These are phyloP conservation scores for Coemansia sp. DNA, from an alignment of 192 early-diverging fungal species.

Conservation along the genomic window DNA sequence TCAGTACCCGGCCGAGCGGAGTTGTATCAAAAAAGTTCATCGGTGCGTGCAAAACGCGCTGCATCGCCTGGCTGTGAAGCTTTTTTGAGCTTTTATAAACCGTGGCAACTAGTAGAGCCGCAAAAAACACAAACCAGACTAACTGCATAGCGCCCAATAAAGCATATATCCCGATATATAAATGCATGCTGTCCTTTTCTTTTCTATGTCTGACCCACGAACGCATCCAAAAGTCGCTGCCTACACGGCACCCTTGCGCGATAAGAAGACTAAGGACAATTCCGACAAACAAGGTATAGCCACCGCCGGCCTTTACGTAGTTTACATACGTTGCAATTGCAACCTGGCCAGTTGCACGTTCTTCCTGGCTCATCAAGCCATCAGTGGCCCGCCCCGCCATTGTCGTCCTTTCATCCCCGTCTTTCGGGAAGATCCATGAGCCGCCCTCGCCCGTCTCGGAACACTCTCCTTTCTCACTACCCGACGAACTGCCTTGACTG, in stretches of 20 bases:
- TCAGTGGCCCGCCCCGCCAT: conserved; percentile 15
- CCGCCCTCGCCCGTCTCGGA: neutral
- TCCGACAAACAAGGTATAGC: conserved; percentile 12
- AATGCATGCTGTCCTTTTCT: conserved; percentile 11
- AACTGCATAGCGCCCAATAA: conserved; percentile 64
- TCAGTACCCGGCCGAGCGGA: conserved; percentile 73
- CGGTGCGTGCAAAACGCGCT: conserved; percentile 65
- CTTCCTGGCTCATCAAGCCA: conserved; percentile 76
- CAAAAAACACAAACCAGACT: conserved; percentile 39
- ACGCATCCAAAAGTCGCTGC: conserved; percentile 65
- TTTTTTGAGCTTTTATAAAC: conserved; percentile 52
- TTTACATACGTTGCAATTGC: conserved; percentile 59
- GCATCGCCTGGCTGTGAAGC: conserved; percentile 74
- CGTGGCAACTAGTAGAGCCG: conserved; percentile 19
- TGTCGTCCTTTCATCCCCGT: neutral
- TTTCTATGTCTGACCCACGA: conserved; percentile 57
- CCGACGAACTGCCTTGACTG: neutral
- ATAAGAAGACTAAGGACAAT: conserved; percentile 30
- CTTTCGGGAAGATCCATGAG: neutral
- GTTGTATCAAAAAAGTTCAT: conserved; percentile 76
- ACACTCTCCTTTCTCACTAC: neutral
- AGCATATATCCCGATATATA: conserved; percentile 70
- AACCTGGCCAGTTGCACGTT: conserved; percentile 70
- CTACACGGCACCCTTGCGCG: conserved; percentile 40
- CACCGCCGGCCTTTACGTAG: conserved; percentile 54